phyloP scores from a whole-genome alignment of 129 eudicot genomes.

The Flaveria robusta region DNA sequence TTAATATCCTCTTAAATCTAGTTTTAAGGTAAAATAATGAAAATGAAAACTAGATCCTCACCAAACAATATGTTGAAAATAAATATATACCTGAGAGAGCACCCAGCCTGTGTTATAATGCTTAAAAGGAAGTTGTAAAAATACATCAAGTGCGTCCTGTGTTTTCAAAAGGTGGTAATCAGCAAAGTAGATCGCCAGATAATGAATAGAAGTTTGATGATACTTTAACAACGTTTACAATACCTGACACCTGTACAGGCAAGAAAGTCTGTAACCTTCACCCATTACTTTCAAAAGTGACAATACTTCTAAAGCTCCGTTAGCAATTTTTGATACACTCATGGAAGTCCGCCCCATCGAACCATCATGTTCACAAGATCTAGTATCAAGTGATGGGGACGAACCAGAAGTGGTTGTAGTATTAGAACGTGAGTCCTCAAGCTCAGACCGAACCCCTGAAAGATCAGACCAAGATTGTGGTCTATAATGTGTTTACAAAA shows the following conservation, averaged over 20 bases:
- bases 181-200: constrained; percentile 8
- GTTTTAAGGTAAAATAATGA: neutral
- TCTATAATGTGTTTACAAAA: neutral
- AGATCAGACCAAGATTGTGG: constrained; percentile 1
- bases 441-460: constrained; percentile 57
- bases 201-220: neutral
- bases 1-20: constrained; percentile 11
- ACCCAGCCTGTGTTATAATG: constrained; percentile 98
- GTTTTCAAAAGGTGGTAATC: constrained; percentile 17
- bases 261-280: constrained; percentile 91
- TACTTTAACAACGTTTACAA: constrained; percentile 23
- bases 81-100: constrained; percentile 74
- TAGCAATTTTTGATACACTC: constrained; percentile 50
- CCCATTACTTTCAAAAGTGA: constrained; percentile 68
- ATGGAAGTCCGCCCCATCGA: constrained; percentile 36
- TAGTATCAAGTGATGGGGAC: constrained; percentile 59
- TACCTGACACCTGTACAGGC: constrained; percentile 89
- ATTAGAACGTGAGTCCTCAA: constrained; percentile 64
- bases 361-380: constrained; percentile 64
- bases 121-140: constrained; percentile 76
- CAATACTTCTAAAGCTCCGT: constrained; percentile 72
- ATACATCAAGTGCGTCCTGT: constrained; percentile 91
- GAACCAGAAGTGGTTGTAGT: constrained; percentile 46
- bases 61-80: constrained; percentile 3
- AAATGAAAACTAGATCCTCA: constrained; percentile 1